Percentiles rank a stretch among this genome's conserved stretches.
Evolutionary conservation across 345 rosid species (phyloP).

Genomic region (Microcos paniculata): DNA sequence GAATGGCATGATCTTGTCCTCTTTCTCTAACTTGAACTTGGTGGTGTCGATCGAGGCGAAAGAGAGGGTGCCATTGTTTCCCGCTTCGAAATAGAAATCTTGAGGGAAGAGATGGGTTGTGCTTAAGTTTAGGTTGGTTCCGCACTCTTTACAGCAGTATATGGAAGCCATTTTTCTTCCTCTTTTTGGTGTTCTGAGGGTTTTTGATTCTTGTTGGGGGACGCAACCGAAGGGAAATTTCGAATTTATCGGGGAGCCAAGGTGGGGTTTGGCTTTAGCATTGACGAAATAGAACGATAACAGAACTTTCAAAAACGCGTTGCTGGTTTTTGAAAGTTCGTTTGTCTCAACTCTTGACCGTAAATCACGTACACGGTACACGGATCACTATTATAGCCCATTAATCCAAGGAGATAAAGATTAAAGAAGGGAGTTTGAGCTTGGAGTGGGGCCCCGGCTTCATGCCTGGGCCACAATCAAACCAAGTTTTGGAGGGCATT

Average conservation of each 20-base stretch:
- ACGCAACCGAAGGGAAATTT: background rate
- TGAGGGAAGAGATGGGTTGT: conserved; percentile 57
- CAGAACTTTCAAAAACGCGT: conserved; percentile 6
- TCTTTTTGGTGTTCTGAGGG: background rate
- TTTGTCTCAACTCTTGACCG: too few species aligned
- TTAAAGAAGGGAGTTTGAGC: too few species aligned
- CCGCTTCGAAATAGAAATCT: conserved; percentile 89
- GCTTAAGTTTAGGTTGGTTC: conserved; percentile 61
- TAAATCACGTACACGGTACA: too few species aligned
- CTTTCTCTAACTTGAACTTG: conserved; percentile 70
- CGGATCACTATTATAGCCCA: too few species aligned
- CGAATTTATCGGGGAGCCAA: background rate
- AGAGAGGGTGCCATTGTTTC: conserved; percentile 76
- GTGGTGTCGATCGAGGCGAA: conserved; percentile 68
- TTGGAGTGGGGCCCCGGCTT: too few species aligned
- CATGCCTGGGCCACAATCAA: too few species aligned
- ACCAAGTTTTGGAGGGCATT: background rate
- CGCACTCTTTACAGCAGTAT: conserved; percentile 76
- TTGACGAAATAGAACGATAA: background rate
- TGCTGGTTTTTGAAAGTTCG: background rate
- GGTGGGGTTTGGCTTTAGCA: background rate
- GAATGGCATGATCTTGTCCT: conserved; percentile 80
- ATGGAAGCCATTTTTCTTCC: conserved; percentile 31
- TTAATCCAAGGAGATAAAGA: too few species aligned
- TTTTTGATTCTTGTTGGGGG: background rate